Base-by-base conservation (phyloP, 164 flowering plant species). In the Magnolia sinica region DNA sequence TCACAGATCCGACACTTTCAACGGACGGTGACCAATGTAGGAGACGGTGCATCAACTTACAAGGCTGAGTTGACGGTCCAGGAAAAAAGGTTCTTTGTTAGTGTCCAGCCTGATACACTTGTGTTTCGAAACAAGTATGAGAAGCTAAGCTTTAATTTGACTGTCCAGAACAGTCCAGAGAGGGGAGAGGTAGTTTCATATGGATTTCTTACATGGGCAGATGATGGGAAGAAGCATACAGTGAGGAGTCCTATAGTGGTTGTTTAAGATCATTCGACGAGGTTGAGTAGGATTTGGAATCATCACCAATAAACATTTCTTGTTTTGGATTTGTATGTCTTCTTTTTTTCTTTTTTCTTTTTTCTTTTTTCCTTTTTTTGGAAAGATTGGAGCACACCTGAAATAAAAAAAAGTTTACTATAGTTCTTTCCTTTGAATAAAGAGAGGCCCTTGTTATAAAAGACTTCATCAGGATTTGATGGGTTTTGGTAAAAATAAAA, bases 171-270 rank as follows among this genome's bases (percentile, higher is more conserved):
- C 58, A 4, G 8, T 77, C 64, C 68, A 59, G 14, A 20, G 4
- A 16, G 23, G 20, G 16, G 64, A 59, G 58, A 14, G 23, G 27
- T 0, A 59, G 76, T 5, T 75, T 65, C 79, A 11, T 69, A 19
- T 73, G 90, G 90, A 23, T 80, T 73, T 4, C 63, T 88, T 50
- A 73, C 50, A n/a, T 91, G 91, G 92, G 58, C 75, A 9, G 91
- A 87, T 59, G 77, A 74, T 3, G 76, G 76, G 29, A 85, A 82
- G n/a, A 80, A 82, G 45, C 79, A 84, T 69, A 74, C 11, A 0
- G 92, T 88, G 7, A 81, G 89, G 81, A 91, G 92, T 71, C 92
- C 92, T 1, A 83, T 91, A 55, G 88, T 84, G 0, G 81, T 85
- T 0, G 58, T 66, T 20, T 74, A 24, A 29, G n/a, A 68, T 64